These are phyloP conservation scores for Russula vinacea DNA, from an alignment of 768 basidiomycete genomes.

Conservation along the genomic window DNA sequence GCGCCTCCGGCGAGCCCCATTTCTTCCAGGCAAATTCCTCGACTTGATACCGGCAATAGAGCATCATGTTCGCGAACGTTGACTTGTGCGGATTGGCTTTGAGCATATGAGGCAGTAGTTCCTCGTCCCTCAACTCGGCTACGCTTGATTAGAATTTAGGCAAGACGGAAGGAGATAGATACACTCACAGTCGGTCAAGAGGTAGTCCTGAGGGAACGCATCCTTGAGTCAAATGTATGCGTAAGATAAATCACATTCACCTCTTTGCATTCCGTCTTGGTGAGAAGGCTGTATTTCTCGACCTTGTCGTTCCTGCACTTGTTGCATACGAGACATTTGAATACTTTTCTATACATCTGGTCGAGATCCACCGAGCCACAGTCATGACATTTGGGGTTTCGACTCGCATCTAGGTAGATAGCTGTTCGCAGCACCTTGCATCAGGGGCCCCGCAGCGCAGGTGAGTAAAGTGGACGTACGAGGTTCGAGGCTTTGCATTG, in stretches of 20 bases:
- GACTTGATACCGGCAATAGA: slow-evolving; percentile 89
- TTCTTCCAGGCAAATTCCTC: slow-evolving; percentile 98
- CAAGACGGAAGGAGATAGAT: slow-evolving; percentile 12
- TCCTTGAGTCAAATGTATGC: not conserved
- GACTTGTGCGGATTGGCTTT: slow-evolving; percentile 95
- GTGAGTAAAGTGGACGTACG: slow-evolving; percentile 46
- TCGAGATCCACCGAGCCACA: slow-evolving; percentile 91
- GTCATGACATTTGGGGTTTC: slow-evolving; percentile 82
- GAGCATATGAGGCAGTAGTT: slow-evolving; percentile 86
- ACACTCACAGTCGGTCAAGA: slow-evolving; percentile 81
- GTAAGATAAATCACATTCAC: slow-evolving; percentile 41
- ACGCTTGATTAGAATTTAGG: slow-evolving; percentile 15
- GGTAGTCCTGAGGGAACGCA: slow-evolving; percentile 65
- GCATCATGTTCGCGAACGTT: slow-evolving; percentile 99
- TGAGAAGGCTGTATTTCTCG: slow-evolving; percentile 91
- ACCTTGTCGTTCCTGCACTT: slow-evolving; percentile 85
- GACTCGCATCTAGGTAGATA: slow-evolving; percentile 65
- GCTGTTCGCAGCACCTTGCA: slow-evolving; percentile 45
- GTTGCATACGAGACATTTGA: slow-evolving; percentile 82
- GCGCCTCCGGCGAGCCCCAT: slow-evolving; percentile 90
- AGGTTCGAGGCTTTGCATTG: slow-evolving; percentile 70
- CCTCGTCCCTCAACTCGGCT: slow-evolving; percentile 93
- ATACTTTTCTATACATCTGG: slow-evolving; percentile 73
- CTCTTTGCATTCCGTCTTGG: slow-evolving; percentile 98
- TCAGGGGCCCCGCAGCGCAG: not conserved